Base-by-base conservation (phyloP, 352 stramenopile genomes). In the Plasmopara muralis region DNA sequence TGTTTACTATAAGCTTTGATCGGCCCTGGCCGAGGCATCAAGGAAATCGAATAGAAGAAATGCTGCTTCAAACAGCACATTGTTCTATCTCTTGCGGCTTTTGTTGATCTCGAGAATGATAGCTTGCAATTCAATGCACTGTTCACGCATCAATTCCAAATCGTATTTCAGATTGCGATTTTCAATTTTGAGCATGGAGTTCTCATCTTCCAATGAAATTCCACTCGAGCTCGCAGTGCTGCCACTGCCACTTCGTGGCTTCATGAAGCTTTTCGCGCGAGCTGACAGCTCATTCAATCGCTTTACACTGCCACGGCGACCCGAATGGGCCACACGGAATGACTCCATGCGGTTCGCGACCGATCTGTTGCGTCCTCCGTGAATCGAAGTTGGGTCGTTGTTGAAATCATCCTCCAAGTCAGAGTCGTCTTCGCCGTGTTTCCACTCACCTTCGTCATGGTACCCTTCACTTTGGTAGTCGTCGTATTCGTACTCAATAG, bases 101-200 rank as follows among this genome's bases (percentile, higher is more conserved):
- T 88, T 89, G 77, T 93, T 90, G 65, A 93, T 93, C 74, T 93
- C 82, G 40, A 93, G 72, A 50, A 93, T 93, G 60, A 93, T 93
- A 46, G 82, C 74, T 47, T 93, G 82, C 45, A 93, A 53, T 54
- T 93, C 82, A 44, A 93, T 90, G 57, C 82, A 93, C 67, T 93
- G 82, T 62, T 93, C 82, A 29, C 82, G 82, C 82, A 93, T 93
- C 43, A 93, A 71, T 71, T 93, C 82, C 5, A 93, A 60, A 50
- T 93, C 82, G 68, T 90, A 93, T 60, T 87, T 85, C 49, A 93
- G 61, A 61, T 93, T 93, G 43, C 79, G 82, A 62, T 93, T 93
- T 65, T 93, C 82, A 43, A 89, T 86, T 50, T 85, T 85, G 34
- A 93, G 76, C 74, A 89, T 93, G 52, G 79, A 72, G 51, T 93